phyloP scores from a whole-genome alignment of 805 yeast species.

The Candida sphagnicola region DNA sequence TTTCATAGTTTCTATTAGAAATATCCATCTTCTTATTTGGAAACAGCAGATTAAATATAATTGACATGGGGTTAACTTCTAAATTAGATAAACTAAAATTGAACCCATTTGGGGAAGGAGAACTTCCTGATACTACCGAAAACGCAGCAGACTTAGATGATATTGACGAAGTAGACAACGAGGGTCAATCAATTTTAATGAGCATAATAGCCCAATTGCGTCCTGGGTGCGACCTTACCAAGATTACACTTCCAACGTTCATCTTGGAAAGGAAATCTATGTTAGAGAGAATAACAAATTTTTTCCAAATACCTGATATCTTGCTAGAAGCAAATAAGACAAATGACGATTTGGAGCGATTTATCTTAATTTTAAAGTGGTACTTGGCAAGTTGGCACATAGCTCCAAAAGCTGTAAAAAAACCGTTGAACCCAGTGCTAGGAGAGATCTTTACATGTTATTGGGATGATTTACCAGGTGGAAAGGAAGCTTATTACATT shows the following conservation, averaged over 20 bases:
- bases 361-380: constrained; percentile 77
- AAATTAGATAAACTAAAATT: constrained; percentile 24
- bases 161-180: constrained; percentile 87
- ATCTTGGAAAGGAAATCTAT: constrained; percentile 92
- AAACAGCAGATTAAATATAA: neutral
- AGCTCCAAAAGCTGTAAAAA: constrained; percentile 97
- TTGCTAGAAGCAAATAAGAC: constrained; percentile 63
- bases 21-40: no score
- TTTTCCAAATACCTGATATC: constrained; percentile 73
- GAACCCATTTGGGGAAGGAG: constrained; percentile 2
- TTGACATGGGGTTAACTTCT: constrained; percentile 24
- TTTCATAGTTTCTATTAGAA: no score
- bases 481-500: constrained; percentile 70
- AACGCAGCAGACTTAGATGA: constrained; percentile 48
- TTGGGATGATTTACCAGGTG: constrained; percentile 80
- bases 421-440: constrained; percentile 90
- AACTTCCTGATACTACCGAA: neutral
- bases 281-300: constrained; percentile 93
- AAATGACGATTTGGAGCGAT: constrained; percentile 61
- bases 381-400: constrained; percentile 96
- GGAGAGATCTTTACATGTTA: constrained; percentile 90
- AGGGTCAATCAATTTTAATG: constrained; percentile 80
- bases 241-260: constrained; percentile 93
- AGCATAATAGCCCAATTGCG: constrained; percentile 88
- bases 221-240: constrained; percentile 85